phyloP scores from a whole-genome alignment of 2,329 filamentous ascomycete genomes.

The Alternaria consortialis region DNA sequence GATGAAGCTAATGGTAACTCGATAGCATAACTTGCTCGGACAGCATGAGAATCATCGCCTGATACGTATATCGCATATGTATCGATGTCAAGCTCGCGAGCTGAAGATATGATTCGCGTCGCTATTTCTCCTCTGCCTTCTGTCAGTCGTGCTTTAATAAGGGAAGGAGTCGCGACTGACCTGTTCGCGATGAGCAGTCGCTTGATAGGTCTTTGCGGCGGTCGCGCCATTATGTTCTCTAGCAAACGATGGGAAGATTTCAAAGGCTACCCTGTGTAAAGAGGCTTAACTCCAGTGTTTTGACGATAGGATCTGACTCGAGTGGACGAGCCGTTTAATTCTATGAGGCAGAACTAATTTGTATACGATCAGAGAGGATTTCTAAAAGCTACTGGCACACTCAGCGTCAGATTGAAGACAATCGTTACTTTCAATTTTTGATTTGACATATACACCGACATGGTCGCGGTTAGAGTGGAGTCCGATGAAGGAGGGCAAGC shows the following conservation, averaged over 20 bases:
- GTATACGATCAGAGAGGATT: neutral
- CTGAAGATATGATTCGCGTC: conserved; percentile 66
- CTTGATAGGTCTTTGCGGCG: conserved; percentile 53
- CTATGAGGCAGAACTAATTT: neutral
- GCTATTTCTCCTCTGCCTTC: conserved; percentile 68
- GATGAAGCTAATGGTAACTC: conserved; percentile 60
- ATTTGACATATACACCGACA: neutral
- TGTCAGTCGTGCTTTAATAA: neutral
- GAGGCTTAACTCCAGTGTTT: neutral
- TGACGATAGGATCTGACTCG: neutral
- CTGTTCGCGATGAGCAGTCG: conserved; percentile 65
- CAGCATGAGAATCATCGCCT: conserved; percentile 64
- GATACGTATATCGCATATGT: conserved; percentile 65
- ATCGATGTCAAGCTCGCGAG: conserved; percentile 66
- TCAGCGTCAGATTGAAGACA: neutral
- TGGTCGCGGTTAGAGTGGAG: neutral
- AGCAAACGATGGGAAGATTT: neutral
- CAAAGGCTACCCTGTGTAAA: neutral
- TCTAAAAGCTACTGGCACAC: neutral
- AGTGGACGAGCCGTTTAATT: neutral
- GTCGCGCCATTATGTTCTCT: conserved; percentile 29
- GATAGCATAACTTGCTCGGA: conserved; percentile 61
- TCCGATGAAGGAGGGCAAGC: conserved; percentile 19
- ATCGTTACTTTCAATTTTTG: neutral
- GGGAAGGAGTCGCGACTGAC: conserved; percentile 36